Evolutionary conservation across 805 yeast genomes (phyloP), one percentile per base, ranked within the genome.

Genomic region (Schwanniomyces yamadae): DNA sequence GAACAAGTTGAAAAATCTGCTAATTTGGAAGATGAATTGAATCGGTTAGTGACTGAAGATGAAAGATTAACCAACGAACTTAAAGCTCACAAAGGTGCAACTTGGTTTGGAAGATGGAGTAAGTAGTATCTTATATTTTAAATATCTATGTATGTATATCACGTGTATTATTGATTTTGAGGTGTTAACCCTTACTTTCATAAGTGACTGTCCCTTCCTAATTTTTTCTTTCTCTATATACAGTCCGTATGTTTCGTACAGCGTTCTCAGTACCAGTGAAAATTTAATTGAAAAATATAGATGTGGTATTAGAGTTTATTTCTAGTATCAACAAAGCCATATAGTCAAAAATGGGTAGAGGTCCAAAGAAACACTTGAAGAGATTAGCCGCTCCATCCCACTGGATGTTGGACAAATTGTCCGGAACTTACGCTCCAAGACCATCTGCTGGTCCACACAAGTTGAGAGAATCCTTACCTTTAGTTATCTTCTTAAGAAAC

Each of bases 341-440:
- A 28, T 15, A 34, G 14, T 27, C 27, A 24, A 50, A 39, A 34
- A 52, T 52, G 57, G 57, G 43, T 49, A 52, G 57, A 52, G 57
- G 57, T 33, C 57, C 57, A 84, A 88, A 89, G 90, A 90, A 91
- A 83, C 97, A 91, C 75, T 84, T 90, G 74, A 90, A 91, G 84
- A 89, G 98, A 84, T 84, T 91, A 77, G 96, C 98, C 73, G 99
- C 99, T 73, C 99, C 99, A 82, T 84, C 90, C 80, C 99, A 93
- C 84, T 93, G 99, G 99, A 86, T 93, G 95, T 87, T 93, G 80
- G 99, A 95, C 95, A 93, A 93, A 80, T 81, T 93, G 78, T 86
- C 97, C 69, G 99, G 99, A 72, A 80, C 87, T 67, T 93, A 93
- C 73, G 99, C 99, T 53, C 99, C 99, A 79, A 89, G 98, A 80